Evolutionary conservation across 192 early-diverging fungal species (phyloP).

Genomic region (Allomyces macrogynus): DNA sequence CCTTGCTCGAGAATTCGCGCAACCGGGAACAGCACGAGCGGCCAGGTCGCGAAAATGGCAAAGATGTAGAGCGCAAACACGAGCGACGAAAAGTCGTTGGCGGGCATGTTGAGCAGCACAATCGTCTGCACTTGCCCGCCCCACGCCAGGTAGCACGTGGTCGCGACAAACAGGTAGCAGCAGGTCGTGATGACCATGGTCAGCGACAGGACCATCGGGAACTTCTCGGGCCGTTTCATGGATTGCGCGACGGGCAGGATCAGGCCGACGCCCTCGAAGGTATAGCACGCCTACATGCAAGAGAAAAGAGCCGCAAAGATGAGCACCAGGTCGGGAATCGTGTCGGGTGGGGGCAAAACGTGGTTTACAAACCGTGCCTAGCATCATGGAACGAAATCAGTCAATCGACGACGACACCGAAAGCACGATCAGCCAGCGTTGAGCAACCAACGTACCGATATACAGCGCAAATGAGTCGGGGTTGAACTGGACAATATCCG

Average conservation of each 20-base stretch:
- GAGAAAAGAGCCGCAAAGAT: background rate
- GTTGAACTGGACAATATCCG: constrained; percentile 37
- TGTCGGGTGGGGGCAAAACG: too few species aligned
- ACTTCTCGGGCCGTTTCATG: constrained; percentile 35
- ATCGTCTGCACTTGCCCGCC: constrained; percentile 49
- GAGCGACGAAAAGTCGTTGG: constrained; percentile 20
- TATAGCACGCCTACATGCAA: constrained; percentile 22
- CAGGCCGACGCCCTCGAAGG: constrained; percentile 38
- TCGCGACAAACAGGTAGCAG: constrained; percentile 22
- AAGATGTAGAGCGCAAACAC: constrained; percentile 50
- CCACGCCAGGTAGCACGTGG: constrained; percentile 40
- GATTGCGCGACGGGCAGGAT: constrained; percentile 33
- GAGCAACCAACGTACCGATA: constrained; percentile 36
- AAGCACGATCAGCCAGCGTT: background rate
- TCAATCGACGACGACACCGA: background rate
- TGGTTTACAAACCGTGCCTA: too few species aligned
- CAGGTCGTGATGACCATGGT: constrained; percentile 21
- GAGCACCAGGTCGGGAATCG: too few species aligned
- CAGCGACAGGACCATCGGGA: constrained; percentile 22
- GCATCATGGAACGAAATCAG: too few species aligned
- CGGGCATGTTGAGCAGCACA: constrained; percentile 47
- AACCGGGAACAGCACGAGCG: constrained; percentile 47
- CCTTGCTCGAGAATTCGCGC: constrained; percentile 47
- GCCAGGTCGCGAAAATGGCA: constrained; percentile 55
- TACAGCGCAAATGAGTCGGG: constrained; percentile 36